These are phyloP conservation scores for Umbelopsis sp. DNA, from an alignment of 192 early-diverging fungal species.

Conservation along the genomic window DNA sequence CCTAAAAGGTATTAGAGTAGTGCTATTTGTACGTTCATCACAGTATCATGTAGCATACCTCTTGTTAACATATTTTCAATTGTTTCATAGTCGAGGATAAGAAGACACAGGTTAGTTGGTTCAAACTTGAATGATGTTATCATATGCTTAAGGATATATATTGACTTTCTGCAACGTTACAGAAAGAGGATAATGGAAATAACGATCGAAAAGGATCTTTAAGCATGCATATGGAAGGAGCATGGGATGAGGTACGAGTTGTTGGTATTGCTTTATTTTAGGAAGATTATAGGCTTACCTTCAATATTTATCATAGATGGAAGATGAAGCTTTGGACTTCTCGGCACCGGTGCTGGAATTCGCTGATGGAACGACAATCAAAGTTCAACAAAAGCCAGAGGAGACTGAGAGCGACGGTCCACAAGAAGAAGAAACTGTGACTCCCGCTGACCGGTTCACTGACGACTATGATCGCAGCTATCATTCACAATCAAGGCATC, in stretches of 20 bases:
- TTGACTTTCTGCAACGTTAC: not conserved
- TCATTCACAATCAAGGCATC: constrained; percentile 22
- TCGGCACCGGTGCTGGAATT: constrained; percentile 30
- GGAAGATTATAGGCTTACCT: too few relatives aligned
- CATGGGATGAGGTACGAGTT: constrained; percentile 23
- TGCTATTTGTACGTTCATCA: not conserved
- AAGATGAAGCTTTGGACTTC: constrained; percentile 37
- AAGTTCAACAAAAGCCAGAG: constrained; percentile 21
- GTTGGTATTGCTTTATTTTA: not conserved
- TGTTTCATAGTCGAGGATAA: constrained; percentile 1
- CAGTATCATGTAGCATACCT: not conserved
- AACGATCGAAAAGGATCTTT: constrained; percentile 15
- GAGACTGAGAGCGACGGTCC: not conserved
- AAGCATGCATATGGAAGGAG: constrained; percentile 20
- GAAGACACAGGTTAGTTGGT: not conserved
- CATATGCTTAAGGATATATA: not conserved
- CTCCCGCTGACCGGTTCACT: constrained; percentile 40
- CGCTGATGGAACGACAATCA: constrained; percentile 32
- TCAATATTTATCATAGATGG: constrained; percentile 30
- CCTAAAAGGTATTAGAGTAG: not conserved
- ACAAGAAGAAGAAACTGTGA: constrained; percentile 25
- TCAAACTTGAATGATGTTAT: not conserved
- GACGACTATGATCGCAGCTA: constrained; percentile 45
- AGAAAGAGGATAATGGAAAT: constrained; percentile 10
- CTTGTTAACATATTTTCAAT: not conserved